A percentile compares a stretch with the other conserved stretches of the same genome.
Evolutionary conservation across 2,329 filamentous ascomycete species (phyloP).

Genomic region (Xylariaceae sp.): DNA sequence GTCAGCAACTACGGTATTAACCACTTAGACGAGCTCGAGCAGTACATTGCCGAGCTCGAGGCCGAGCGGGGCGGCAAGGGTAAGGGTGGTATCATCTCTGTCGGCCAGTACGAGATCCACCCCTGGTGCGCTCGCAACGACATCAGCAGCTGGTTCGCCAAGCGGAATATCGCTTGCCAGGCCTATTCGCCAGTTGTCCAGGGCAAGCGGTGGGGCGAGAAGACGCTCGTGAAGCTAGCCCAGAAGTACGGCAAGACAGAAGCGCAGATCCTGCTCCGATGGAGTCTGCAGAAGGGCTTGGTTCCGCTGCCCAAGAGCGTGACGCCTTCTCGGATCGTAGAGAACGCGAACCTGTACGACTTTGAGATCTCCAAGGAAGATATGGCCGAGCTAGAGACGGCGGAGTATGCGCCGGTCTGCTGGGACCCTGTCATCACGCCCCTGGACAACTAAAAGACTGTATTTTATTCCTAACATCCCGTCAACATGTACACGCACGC

Average conservation of each 20-base stretch:
- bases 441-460: conserved; percentile 38
- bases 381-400: conserved; percentile 46
- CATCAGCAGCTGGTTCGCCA: conserved; percentile 71
- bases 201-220: conserved; percentile 68
- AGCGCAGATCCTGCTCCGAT: conserved; percentile 75
- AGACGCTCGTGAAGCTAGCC: conserved; percentile 59
- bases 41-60: conserved; percentile 58
- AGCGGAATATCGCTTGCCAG: conserved; percentile 59
- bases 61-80: conserved; percentile 56
- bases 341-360: conserved; percentile 56
- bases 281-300: conserved; percentile 75
- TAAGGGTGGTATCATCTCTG: conserved; percentile 68
- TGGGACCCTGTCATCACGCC: conserved; percentile 53
- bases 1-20: conserved; percentile 64
- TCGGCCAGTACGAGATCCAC: conserved; percentile 87
- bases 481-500: too few species aligned
- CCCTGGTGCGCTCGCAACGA: conserved; percentile 80
- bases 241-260: conserved; percentile 69
- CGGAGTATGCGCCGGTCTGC: conserved; percentile 50
- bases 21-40: conserved; percentile 58
- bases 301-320: conserved; percentile 72
- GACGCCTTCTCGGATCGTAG: conserved; percentile 59
- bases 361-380: conserved; percentile 54
- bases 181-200: conserved; percentile 59
- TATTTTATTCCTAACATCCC: background rate